Base-by-base conservation (phyloP, 2,329 filamentous ascomycete species). In the Fusarium sp. region DNA sequence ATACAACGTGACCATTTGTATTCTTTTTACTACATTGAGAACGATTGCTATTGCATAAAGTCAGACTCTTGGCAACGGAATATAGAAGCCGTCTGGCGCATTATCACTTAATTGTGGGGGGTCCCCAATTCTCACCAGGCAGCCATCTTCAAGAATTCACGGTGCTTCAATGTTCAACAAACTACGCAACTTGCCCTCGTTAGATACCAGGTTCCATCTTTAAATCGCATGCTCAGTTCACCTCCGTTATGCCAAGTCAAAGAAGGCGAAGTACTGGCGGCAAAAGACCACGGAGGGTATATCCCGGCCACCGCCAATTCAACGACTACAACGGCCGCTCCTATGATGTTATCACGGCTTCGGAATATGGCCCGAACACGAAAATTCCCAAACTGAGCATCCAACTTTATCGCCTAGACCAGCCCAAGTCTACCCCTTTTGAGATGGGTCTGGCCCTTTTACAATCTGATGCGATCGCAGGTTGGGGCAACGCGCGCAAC, bases 261-360 rank as follows among this genome's bases (percentile, higher is more conserved):
- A n/a, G 35, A n/a, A 37, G 17, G 7, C 33, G 8, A 35, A 35
- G 33, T n/a, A 49, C 44, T 1, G 43, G 27, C 2, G 39, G 37
- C 3, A 3, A 8, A 39, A 10, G 13, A 30, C 20, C 35, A 10
- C n/a, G 22, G 8, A 54, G 39, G 30, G n/a, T 20, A 10, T 17
- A 55, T 2, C 2, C 9, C 11, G 25, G 2, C 1, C 32, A 44
- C 6, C 23, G 22, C 20, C n/a, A 22, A 14, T 62, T 55, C 87
- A 92, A 41, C 15, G 62, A 68, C n/a, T 55, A 70, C 11, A 14
- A 35, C 5, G 51, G 51, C 9, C 44, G 43, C 10, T 39, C 20
- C 3, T 68, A 70, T 23, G 33, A 32, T 14, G 6, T 41, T 6
- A 5, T 20, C 6, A 4, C 32, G 2, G 4, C 15, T 11, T n/a